Conservation (phyloP, 1,139 yeast species). For the Protomyces gravidus region DNA sequence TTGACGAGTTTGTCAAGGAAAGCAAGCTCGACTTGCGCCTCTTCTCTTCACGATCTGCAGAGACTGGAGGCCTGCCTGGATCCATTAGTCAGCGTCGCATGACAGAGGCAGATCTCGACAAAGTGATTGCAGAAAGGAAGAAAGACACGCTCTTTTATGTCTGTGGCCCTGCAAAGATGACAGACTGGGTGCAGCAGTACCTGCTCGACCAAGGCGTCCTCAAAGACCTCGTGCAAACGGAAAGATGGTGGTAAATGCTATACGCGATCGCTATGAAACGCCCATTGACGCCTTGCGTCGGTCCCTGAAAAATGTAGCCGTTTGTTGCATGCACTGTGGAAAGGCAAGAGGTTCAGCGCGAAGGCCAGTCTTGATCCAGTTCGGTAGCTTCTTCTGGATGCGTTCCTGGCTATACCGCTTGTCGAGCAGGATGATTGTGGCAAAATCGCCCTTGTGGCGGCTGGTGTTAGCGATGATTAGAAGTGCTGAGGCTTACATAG, state of each 20-base stretch:
- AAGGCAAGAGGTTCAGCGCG: background rate
- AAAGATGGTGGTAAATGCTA: slow-evolving; percentile 17
- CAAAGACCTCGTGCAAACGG: slow-evolving; percentile 24
- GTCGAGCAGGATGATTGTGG: slow-evolving; percentile 70
- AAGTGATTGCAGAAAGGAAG: slow-evolving; percentile 1
- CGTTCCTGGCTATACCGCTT: slow-evolving; percentile 50
- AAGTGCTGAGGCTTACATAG: slow-evolving; percentile 46
- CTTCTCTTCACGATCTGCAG: slow-evolving; percentile 12
- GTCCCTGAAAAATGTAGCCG: slow-evolving; percentile 6
- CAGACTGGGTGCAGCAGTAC: slow-evolving; percentile 18
- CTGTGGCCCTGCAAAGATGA: slow-evolving; percentile 27
- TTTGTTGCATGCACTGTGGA: background rate
- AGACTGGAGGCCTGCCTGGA: slow-evolving; percentile 13
- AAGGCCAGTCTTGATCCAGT: slow-evolving; percentile 59
- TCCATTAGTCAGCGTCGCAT: slow-evolving; percentile 8
- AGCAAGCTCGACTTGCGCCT: slow-evolving; percentile 1
- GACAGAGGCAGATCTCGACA: slow-evolving; percentile 12
- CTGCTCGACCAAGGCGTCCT: slow-evolving; percentile 12
- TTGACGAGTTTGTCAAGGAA: slow-evolving; percentile 1
- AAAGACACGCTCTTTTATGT: slow-evolving; percentile 19
- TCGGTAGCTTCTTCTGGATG: slow-evolving; percentile 63
- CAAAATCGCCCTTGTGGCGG: slow-evolving; percentile 75
- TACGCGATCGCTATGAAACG: background rate
- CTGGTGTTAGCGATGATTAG: background rate
- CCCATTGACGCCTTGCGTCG: background rate